Evolutionary conservation across 2,329 filamentous ascomycete genomes (phyloP).

Genomic region (Macroventuria anomochaeta): DNA sequence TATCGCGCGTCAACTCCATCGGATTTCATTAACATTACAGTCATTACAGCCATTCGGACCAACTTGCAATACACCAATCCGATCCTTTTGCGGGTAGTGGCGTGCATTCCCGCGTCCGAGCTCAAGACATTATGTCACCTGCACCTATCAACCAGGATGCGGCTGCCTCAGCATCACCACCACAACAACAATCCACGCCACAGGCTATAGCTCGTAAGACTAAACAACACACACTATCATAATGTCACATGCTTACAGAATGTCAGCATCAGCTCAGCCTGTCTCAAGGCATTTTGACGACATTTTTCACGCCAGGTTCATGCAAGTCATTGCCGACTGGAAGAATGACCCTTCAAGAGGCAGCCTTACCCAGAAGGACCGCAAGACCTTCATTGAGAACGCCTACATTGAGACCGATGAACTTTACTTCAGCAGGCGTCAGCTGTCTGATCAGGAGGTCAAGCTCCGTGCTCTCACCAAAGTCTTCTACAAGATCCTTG

Average conservation of each 20-base stretch:
- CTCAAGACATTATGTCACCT: slow-evolving; percentile 42
- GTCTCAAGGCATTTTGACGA: slow-evolving; percentile 42
- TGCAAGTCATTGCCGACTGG: slow-evolving; percentile 42
- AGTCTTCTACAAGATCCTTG: slow-evolving; percentile 48
- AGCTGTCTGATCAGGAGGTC: slow-evolving; percentile 39
- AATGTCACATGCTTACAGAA: slow-evolving; percentile 7
- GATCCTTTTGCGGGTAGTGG: slow-evolving; percentile 30
- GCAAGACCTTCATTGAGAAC: slow-evolving; percentile 43
- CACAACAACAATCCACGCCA: slow-evolving; percentile 24
- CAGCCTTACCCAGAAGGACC: slow-evolving; percentile 40
- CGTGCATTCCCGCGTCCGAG: slow-evolving; percentile 32
- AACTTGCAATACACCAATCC: slow-evolving; percentile 11
- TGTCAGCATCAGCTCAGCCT: slow-evolving; percentile 22
- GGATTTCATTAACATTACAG: slow-evolving; percentile 27
- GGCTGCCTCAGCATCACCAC: slow-evolving; percentile 30
- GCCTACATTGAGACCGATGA: slow-evolving; percentile 42
- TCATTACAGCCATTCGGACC: slow-evolving; percentile 8
- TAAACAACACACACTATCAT: not conserved
- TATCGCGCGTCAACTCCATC: slow-evolving; percentile 33
- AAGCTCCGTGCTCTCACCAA: slow-evolving; percentile 48
- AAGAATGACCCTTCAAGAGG: slow-evolving; percentile 39
- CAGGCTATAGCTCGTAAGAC: slow-evolving; percentile 17
- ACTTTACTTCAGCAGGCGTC: slow-evolving; percentile 37
- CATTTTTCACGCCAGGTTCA: slow-evolving; percentile 45
- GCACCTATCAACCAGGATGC: slow-evolving; percentile 35